Evolutionary conservation across 371 early-diverging fungal species (phyloP).

Genomic region (Apophysomyces sp.): DNA sequence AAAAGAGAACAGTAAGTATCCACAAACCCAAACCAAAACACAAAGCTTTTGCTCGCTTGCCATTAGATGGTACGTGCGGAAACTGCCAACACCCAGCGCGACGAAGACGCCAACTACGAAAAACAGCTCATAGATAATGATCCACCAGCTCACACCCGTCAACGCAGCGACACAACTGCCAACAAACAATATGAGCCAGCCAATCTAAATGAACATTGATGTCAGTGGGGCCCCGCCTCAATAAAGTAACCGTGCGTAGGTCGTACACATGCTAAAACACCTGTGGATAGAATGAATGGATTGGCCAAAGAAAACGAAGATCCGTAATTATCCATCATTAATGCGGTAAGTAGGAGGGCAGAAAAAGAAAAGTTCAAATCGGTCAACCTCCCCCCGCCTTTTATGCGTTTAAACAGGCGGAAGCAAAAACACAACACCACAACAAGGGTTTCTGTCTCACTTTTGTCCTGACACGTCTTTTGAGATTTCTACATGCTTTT

Average conservation of each 20-base stretch:
- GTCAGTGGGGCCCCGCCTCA: too few species aligned
- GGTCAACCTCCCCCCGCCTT: not conserved
- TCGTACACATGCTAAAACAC: slow-evolving; percentile 22
- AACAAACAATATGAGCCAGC: slow-evolving; percentile 70
- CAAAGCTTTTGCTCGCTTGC: slow-evolving; percentile 14
- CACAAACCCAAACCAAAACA: not conserved
- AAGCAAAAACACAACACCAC: slow-evolving; percentile 9
- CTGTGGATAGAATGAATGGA: slow-evolving; percentile 14
- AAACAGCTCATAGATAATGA: slow-evolving; percentile 61
- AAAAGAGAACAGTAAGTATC: not conserved
- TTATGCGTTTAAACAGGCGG: slow-evolving; percentile 6
- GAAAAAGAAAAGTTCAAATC: slow-evolving; percentile 4
- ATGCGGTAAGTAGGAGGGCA: not conserved
- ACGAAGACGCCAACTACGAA: slow-evolving; percentile 44
- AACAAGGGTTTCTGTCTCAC: slow-evolving; percentile 5
- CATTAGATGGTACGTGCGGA: slow-evolving; percentile 26
- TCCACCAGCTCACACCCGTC: slow-evolving; percentile 53
- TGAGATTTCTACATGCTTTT: slow-evolving; percentile 6
- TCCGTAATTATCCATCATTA: slow-evolving; percentile 19
- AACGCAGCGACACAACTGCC: slow-evolving; percentile 56
- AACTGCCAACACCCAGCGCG: slow-evolving; percentile 21
- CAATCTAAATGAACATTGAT: too few species aligned
- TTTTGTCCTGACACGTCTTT: not conserved
- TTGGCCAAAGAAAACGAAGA: slow-evolving; percentile 18
- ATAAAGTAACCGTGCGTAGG: not conserved